Conservation (phyloP, 179 eudicot genomes). For the Amaranthus tricolor region DNA sequence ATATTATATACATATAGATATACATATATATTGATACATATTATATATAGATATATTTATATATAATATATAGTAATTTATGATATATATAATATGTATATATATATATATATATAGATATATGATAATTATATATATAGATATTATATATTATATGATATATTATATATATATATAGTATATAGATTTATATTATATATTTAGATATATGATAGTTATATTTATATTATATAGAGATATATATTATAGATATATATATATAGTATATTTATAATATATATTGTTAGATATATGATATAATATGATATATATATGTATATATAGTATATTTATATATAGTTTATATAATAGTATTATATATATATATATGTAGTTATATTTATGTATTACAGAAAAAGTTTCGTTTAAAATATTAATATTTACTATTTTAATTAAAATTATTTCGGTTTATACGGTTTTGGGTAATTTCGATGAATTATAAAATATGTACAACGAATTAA, state of each 20-base stretch:
- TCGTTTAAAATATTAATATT: too few species aligned
- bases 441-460: too few species aligned
- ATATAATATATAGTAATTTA: too few species aligned
- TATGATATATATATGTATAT: not conserved
- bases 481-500: too few species aligned
- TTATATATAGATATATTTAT: conserved; percentile 1
- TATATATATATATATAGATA: too few species aligned
- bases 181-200: not conserved
- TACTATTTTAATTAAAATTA: too few species aligned
- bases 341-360: not conserved
- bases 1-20: too few species aligned
- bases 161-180: not conserved
- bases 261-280: not conserved
- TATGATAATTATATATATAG: not conserved
- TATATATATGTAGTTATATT: too few species aligned
- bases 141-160: not conserved
- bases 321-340: not conserved
- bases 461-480: too few species aligned
- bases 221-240: not conserved
- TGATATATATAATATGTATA: too few species aligned
- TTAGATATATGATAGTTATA: not conserved
- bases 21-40: too few species aligned
- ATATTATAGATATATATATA: conserved; percentile 2
- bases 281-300: not conserved
- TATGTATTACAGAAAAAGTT: too few species aligned